Evolutionary conservation across 495 filamentous ascomycete genomes (phyloP), one percentile per base, ranked within the genome.

Genomic region (Tuber microsphaerosporum): DNA sequence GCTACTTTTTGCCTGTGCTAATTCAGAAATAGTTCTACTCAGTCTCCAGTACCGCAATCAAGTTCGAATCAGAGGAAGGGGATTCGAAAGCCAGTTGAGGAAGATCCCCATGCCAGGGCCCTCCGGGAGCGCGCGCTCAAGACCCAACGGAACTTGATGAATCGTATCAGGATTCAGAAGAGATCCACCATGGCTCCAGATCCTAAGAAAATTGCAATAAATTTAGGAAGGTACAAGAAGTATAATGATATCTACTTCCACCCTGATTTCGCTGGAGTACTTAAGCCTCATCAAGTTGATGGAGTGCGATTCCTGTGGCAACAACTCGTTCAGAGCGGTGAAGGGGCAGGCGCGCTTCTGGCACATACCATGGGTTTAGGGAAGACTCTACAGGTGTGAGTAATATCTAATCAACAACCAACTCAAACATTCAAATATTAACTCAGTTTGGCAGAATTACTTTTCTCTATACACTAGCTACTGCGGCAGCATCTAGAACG

Each of bases 331-430:
- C 86, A 86, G 44, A 82, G 81, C 5, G 80, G 86, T 16, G 84
- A 85, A 37, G 85, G 85, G 39, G 89, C 92, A 82, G 94, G 94
- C 9, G 96, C 93, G 79, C 85, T 97, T 4, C 87, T 98, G 43
- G 93, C 94, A 2, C 94, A 97, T 82, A 93, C 92, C 1, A 97
- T 97, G 94, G 94, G 94, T 2, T 84, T 98, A 22, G 94, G 94
- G 20, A 98, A 98, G 84, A 97, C 94, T 0, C 92, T 97, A 89
- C 94, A 97, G 81, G 86, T 91, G 86, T 88, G 84, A 85, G 88
- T 89, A 39, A n/a, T 31, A 61, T 37, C 61, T 10, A n/a, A 34
- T 44, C 56, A 61, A 61, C 17, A 31, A 17, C 16, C 4, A 65
- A 31, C 56, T 65, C 14, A 34, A 31, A 12, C 14, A 65, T 65